Evolutionary conservation across 352 stramenopile species (phyloP).

Genomic region (Phytophthora parvispora): DNA sequence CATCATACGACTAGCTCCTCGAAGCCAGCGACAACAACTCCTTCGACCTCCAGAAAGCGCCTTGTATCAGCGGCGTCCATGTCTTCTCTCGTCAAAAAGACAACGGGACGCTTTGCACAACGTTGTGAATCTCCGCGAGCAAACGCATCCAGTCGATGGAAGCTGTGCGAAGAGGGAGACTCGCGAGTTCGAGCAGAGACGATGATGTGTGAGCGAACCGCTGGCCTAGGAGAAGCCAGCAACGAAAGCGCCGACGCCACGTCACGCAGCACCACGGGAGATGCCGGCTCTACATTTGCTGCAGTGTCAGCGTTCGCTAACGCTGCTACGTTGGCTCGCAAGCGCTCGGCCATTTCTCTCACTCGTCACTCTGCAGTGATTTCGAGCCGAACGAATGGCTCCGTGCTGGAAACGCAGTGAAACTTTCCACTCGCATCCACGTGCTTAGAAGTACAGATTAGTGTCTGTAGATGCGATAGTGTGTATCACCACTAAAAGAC

Average conservation of each 20-base stretch:
- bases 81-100: conserved; percentile 28
- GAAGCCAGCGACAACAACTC: not conserved
- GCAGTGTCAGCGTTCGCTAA: conserved; percentile 64
- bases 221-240: not conserved
- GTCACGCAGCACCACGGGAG: conserved; percentile 1
- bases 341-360: conserved; percentile 66
- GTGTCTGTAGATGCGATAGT: not conserved
- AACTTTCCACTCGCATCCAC: not conserved
- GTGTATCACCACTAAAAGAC: too few species aligned
- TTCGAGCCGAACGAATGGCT: conserved; percentile 32
- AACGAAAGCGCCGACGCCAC: not conserved
- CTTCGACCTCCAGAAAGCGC: conserved; percentile 9
- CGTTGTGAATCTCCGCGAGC: conserved; percentile 13
- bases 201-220: conserved; percentile 20
- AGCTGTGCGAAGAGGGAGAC: conserved; percentile 25
- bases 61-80: conserved; percentile 31
- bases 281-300: conserved; percentile 43
- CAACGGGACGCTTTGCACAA: conserved; percentile 1
- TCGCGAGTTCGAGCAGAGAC: conserved; percentile 23
- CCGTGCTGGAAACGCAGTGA: conserved; percentile 15
- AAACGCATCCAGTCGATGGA: conserved; percentile 33
- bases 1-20: not conserved
- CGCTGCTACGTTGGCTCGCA: conserved; percentile 57
- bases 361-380: conserved; percentile 48
- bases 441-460: not conserved